phyloP scores from a whole-genome alignment of 2,329 filamentous ascomycete genomes.

The Atkinsonella hypoxylon region DNA sequence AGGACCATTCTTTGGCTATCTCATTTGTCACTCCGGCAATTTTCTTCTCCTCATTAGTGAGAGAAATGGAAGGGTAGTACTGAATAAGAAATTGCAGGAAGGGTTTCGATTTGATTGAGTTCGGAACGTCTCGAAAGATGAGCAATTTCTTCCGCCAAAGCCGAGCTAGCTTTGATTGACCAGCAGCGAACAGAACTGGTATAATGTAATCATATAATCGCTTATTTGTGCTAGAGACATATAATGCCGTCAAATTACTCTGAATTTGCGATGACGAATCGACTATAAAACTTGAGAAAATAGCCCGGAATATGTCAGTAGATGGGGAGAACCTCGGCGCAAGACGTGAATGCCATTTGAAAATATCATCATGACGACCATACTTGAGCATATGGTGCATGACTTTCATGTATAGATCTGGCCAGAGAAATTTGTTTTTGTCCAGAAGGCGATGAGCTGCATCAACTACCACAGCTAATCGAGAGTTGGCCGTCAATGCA shows the following conservation, averaged over 20 bases:
- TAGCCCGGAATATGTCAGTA: constrained; percentile 26
- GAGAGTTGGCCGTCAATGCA: constrained; percentile 14
- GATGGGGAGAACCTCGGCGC: constrained; percentile 30
- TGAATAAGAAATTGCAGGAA: constrained; percentile 36
- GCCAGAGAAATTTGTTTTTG: constrained; percentile 31
- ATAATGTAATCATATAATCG: constrained; percentile 38
- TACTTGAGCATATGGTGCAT: constrained; percentile 31
- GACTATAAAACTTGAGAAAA: constrained; percentile 31
- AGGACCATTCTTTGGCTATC: not conserved
- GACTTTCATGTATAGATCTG: constrained; percentile 35
- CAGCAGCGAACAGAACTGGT: constrained; percentile 37
- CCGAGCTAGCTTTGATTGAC: constrained; percentile 30
- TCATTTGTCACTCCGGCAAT: constrained; percentile 7
- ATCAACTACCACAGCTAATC: constrained; percentile 16
- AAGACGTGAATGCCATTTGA: constrained; percentile 37
- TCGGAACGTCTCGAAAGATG: constrained; percentile 29
- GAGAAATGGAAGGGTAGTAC: constrained; percentile 30
- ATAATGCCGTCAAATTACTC: constrained; percentile 31
- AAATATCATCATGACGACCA: constrained; percentile 23
- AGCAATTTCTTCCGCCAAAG: constrained; percentile 35
- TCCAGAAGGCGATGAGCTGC: constrained; percentile 23
- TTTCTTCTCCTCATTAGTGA: constrained; percentile 26
- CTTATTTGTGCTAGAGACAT: constrained; percentile 30
- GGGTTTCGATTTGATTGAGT: constrained; percentile 26
- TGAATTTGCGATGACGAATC: constrained; percentile 25